Conservation (phyloP, 108 stramenopile species). For the Poteriospumella lacustris region DNA sequence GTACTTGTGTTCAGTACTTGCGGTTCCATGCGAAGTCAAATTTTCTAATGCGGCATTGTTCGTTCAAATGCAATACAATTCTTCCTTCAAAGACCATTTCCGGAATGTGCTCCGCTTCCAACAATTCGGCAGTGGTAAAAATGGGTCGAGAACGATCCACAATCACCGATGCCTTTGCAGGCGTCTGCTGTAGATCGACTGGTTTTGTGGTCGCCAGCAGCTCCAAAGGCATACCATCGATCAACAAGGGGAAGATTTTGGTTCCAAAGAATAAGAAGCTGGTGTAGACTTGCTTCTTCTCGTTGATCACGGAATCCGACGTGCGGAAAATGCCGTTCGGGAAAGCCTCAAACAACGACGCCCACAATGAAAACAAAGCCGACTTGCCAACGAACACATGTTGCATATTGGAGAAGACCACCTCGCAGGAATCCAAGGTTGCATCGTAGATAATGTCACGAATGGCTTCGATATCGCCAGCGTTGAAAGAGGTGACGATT, state of each 20-base stretch:
- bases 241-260: neutral
- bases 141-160: neutral
- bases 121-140: neutral
- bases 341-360: neutral
- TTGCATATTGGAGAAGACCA: neutral
- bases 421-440: neutral
- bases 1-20: too few species aligned
- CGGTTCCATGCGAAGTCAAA: neutral
- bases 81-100: neutral
- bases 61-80: neutral
- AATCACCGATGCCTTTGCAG: neutral
- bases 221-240: neutral
- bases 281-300: neutral
- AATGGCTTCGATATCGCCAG: neutral
- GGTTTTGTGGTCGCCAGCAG: neutral
- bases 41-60: neutral
- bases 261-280: neutral
- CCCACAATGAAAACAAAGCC: neutral
- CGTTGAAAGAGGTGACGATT: neutral
- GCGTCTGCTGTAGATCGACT: neutral
- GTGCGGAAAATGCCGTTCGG: neutral
- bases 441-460: neutral
- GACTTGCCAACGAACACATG: neutral
- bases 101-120: neutral
- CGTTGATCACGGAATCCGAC: neutral